Percentiles rank a stretch among this genome's conserved stretches.
phyloP scores from a whole-genome alignment of 805 yeast genomes.

The Priceomyces carsonii region DNA sequence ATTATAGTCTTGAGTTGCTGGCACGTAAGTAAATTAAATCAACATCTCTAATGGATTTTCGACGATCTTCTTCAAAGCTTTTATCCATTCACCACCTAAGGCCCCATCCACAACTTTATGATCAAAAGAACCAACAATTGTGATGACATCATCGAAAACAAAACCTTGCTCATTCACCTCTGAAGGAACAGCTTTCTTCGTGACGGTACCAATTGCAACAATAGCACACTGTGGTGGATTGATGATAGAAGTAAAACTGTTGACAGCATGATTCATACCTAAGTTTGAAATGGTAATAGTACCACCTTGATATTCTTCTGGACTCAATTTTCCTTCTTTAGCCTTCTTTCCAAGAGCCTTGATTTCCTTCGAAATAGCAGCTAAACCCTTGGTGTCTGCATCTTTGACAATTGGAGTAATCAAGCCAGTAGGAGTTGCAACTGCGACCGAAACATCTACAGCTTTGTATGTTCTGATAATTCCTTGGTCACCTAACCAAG shows the following conservation, averaged over 20 bases:
- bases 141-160: constrained; percentile 86
- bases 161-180: constrained; percentile 88
- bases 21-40: constrained; percentile 64
- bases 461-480: constrained; percentile 88
- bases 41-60: constrained; percentile 96
- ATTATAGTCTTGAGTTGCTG: no score
- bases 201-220: constrained; percentile 90
- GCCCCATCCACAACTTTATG: constrained; percentile 99
- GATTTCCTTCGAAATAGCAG: constrained; percentile 74
- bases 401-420: constrained; percentile 93
- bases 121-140: constrained; percentile 95
- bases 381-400: constrained; percentile 86
- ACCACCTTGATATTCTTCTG: constrained; percentile 99
- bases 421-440: constrained; percentile 95
- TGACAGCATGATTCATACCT: constrained; percentile 97
- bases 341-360: constrained; percentile 97
- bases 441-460: constrained; percentile 98
- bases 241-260: constrained; percentile 90
- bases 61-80: constrained; percentile 82
- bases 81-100: constrained; percentile 94
- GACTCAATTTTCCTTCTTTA: constrained; percentile 85
- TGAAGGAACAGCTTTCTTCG: constrained; percentile 91
- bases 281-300: constrained; percentile 97
- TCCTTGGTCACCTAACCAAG: constrained; percentile 87
- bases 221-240: constrained; percentile 98